A percentile compares a stretch with the other conserved stretches of the same genome.
These are phyloP conservation scores for Penicillium sp. DNA, from an alignment of 2,329 filamentous ascomycete species.

Conservation along the genomic window DNA sequence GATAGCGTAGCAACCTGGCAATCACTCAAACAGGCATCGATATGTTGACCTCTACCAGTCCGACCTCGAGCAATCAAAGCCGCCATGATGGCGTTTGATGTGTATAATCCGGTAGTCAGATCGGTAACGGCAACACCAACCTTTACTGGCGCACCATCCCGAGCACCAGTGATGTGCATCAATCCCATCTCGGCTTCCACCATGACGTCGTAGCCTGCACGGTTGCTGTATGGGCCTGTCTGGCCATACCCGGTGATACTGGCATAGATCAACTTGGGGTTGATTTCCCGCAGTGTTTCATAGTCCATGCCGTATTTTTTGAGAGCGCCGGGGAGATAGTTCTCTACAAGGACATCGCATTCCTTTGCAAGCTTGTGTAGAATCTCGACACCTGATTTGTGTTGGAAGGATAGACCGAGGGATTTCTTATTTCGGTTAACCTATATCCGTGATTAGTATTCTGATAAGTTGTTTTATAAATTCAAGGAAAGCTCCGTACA, in stretches of 20 bases:
- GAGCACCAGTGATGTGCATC: conserved; percentile 94
- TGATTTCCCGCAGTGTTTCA: conserved; percentile 72
- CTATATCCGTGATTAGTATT: conserved; percentile 45
- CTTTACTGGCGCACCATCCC: conserved; percentile 90
- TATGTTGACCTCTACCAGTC: conserved; percentile 81
- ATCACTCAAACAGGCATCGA: conserved; percentile 87
- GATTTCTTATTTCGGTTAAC: conserved; percentile 98
- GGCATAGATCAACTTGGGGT: conserved; percentile 85
- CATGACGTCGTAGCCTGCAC: conserved; percentile 98
- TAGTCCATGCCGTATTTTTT: conserved; percentile 93
- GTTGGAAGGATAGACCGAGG: conserved; percentile 83
- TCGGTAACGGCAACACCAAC: conserved; percentile 97
- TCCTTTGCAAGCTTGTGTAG: conserved; percentile 79
- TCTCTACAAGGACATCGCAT: conserved; percentile 93
- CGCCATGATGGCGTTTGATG: conserved; percentile 92
- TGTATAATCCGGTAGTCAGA: conserved; percentile 90
- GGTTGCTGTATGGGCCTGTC: conserved; percentile 80
- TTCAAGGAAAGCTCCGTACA: conserved; percentile 50
- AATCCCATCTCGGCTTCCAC: conserved; percentile 96
- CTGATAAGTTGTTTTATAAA: background rate
- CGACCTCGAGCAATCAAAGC: conserved; percentile 73
- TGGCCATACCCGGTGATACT: conserved; percentile 98
- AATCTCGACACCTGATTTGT: conserved; percentile 77
- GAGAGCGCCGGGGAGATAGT: conserved; percentile 86
- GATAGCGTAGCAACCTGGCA: conserved; percentile 91